Evolutionary conservation across 1,139 yeast genomes (phyloP), one percentile per base, ranked within the genome.

Genomic region (Debaryomycetaceae sp.): DNA sequence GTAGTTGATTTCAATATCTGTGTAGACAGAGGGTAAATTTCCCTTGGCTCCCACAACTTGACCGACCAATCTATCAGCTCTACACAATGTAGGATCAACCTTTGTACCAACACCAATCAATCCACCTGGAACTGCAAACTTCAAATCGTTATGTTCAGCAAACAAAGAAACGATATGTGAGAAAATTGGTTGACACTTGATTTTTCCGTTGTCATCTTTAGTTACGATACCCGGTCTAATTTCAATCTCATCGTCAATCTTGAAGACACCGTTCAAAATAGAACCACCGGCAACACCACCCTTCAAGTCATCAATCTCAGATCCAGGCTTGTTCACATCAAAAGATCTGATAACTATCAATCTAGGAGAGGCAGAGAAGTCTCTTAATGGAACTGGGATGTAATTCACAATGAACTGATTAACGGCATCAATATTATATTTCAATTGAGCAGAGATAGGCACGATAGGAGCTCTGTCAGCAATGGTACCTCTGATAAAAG

Each of bases 221-320:
- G 97, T 90, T 50, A 93, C 98, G 57, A 93, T 90, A 78, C 99
- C 99, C 43, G 99, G 99, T 69, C 99, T 83, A 62, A 95, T 91
- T 75, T 95, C 99, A 63, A 95, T 93, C 75, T 95, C 99, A 65
- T 95, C 99, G 49, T 97, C 98, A 53, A 95, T 78, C 65, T 88
- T 87, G 76, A 95, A 87, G 44, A 95, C 99, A 80, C 99, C 99
- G 49, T 85, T 89, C 63, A 93, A 79, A 59, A 95, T 93, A 45
- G 97, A 89, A 57, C 99, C 99, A 76, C 99, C 99, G 41, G 99
- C 99, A 64, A 95, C 99, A 81, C 99, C 99, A 61, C 99, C 99
- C 75, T 91, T 91, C 65, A 95, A 80, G 60, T 93, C 99, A 55
- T 87, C 95, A 57, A 95, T 88, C 68, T 91, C 98, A 38, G 97